Conservation (phyloP, 176 grass and related monocot species). For the Raddia guianensis region DNA sequence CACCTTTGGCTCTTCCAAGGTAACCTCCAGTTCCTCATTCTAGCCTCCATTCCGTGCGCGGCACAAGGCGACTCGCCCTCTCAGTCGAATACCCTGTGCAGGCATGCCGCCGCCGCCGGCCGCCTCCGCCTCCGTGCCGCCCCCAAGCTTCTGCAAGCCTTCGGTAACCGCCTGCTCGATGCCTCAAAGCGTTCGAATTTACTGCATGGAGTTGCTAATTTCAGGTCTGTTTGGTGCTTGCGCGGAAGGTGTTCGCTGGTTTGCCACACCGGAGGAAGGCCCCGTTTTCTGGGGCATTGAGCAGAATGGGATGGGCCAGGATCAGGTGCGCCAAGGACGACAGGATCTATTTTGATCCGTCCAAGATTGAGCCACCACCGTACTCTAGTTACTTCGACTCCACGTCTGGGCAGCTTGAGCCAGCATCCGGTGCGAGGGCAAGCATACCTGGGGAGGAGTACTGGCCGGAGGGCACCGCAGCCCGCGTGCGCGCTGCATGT, state of each 20-base stretch:
- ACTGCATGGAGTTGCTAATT: not conserved
- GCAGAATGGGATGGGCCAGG: slow-evolving; percentile 7
- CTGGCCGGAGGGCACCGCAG: slow-evolving; percentile 91
- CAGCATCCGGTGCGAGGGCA: slow-evolving; percentile 72
- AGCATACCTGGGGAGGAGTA: slow-evolving; percentile 76
- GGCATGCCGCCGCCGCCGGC: slow-evolving; percentile 27
- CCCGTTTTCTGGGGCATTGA: not conserved
- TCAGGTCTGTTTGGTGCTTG: slow-evolving; percentile 8
- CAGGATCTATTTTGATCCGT: slow-evolving; percentile 65
- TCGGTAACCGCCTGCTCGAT: slow-evolving; percentile 18
- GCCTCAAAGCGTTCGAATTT: not conserved
- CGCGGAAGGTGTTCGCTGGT: slow-evolving; percentile 53
- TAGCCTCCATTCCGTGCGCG: not conserved
- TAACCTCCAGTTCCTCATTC: slow-evolving; percentile 11
- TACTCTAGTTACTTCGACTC: slow-evolving; percentile 85
- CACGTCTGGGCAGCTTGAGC: slow-evolving; percentile 85
- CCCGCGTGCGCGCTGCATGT: slow-evolving; percentile 66
- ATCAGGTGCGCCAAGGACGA: slow-evolving; percentile 65
- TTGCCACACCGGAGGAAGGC: slow-evolving; percentile 42
- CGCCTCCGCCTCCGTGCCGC: slow-evolving; percentile 20
- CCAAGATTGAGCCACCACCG: slow-evolving; percentile 74
- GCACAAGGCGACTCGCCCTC: not conserved
- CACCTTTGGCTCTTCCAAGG: slow-evolving; percentile 65
- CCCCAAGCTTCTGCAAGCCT: slow-evolving; percentile 20
- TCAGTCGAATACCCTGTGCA: slow-evolving; percentile 27